A percentile compares a stretch with the other conserved stretches of the same genome.
Evolutionary conservation across 1,139 yeast species (phyloP).

Genomic region (Ogataea hybrid): DNA sequence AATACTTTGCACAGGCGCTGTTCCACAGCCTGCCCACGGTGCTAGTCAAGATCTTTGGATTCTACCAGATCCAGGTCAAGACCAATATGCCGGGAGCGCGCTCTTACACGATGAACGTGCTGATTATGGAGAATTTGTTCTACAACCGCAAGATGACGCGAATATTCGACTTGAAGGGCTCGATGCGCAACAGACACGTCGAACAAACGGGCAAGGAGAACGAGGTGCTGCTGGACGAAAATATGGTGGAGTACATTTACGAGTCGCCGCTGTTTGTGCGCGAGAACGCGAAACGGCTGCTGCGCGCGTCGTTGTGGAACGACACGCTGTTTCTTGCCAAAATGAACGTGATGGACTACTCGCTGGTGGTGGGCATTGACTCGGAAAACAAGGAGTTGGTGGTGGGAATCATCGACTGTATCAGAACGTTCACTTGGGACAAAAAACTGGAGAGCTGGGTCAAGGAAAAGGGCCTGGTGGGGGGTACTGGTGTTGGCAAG

Average conservation of each 20-base stretch:
- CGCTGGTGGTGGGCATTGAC: slow-evolving; percentile 90
- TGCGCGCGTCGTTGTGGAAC: slow-evolving; percentile 89
- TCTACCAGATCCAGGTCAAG: slow-evolving; percentile 87
- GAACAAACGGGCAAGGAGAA: slow-evolving; percentile 95
- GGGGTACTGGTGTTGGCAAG: slow-evolving; percentile 78
- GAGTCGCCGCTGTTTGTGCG: slow-evolving; percentile 94
- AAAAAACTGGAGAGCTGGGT: slow-evolving; percentile 99
- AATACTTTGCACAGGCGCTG: slow-evolving; percentile 91
- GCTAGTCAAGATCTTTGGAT: slow-evolving; percentile 91
- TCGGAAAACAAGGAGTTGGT: slow-evolving; percentile 66
- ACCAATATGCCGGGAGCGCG: slow-evolving; percentile 68
- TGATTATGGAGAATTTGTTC: slow-evolving; percentile 94
- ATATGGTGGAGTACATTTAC: slow-evolving; percentile 96
- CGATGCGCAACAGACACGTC: slow-evolving; percentile 96
- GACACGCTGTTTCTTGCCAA: slow-evolving; percentile 93
- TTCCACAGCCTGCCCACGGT: slow-evolving; percentile 95
- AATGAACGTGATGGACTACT: slow-evolving; percentile 99
- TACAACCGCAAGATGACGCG: slow-evolving; percentile 81
- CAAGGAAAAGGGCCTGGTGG: slow-evolving; percentile 86
- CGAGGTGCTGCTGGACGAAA: slow-evolving; percentile 92
- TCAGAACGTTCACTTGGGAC: slow-evolving; percentile 98
- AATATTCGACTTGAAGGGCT: slow-evolving; percentile 94
- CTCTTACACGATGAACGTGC: slow-evolving; percentile 80
- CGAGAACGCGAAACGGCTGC: slow-evolving; percentile 82
- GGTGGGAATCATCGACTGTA: slow-evolving; percentile 95